A percentile compares a stretch with the other conserved stretches of the same genome.
phyloP scores from a whole-genome alignment of 805 yeast genomes.

The Metahyphopichia silvanorum region DNA sequence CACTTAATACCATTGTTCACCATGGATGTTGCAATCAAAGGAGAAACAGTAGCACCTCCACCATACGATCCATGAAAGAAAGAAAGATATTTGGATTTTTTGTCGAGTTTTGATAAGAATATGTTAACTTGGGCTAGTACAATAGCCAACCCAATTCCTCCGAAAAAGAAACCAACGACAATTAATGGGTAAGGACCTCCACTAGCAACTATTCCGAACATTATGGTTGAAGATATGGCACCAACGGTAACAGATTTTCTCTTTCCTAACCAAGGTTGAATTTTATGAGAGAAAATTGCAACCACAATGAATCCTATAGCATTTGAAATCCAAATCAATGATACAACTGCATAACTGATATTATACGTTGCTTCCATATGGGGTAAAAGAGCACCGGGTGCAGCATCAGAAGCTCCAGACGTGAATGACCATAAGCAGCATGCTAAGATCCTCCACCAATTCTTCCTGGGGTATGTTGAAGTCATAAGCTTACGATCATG shows the following conservation, averaged over 20 bases:
- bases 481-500: conserved; percentile 9
- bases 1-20: conserved; percentile 16
- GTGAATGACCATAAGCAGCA: conserved; percentile 15
- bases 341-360: conserved; percentile 20
- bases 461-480: conserved; percentile 16
- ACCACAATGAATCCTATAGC: conserved; percentile 24
- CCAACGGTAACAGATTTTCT: conserved; percentile 12
- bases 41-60: conserved; percentile 22
- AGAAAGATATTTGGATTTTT: conserved; percentile 12
- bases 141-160: conserved; percentile 19
- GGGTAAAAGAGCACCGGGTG: conserved; percentile 27
- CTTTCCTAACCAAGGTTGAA: conserved; percentile 19
- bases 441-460: conserved; percentile 14
- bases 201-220: conserved; percentile 15
- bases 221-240: conserved; percentile 7
- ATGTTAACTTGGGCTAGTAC: conserved; percentile 18
- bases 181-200: conserved; percentile 18
- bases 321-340: conserved; percentile 25
- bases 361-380: conserved; percentile 19
- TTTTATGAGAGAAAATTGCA: conserved; percentile 21
- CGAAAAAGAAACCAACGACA: conserved; percentile 19
- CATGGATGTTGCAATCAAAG: conserved; percentile 19
- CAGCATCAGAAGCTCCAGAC: conserved; percentile 23
- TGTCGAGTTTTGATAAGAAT: conserved; percentile 16
- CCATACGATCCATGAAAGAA: conserved; percentile 21